Evolutionary conservation across 352 stramenopile species (phyloP), one percentile per base, ranked within the genome.

Genomic region (Peronosclerospora sorghi): DNA sequence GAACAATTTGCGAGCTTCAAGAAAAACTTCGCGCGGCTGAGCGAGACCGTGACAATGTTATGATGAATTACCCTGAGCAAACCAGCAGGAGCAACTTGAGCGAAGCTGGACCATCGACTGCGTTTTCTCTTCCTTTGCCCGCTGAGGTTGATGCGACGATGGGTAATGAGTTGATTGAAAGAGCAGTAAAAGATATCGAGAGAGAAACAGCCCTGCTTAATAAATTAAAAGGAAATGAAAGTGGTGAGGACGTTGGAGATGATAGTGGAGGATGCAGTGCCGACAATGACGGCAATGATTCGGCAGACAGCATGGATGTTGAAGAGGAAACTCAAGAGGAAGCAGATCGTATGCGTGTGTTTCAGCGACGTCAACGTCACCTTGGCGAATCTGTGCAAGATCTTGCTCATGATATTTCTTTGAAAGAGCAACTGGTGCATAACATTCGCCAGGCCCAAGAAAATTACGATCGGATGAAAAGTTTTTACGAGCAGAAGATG

Each of bases 401-500:
- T 35, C 48, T 93, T 15, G 65, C 73, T 20, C 73, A 86, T 24
- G 73, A 91, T 24, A 93, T 93, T 51, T 87, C 81, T 6, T 45
- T 91, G 14, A 93, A 93, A 38, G 78, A 93, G 50, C 73, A 91
- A 15, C 67, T 93, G 12, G 64, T 91, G 7, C 68, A 86, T 21
- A 86, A 83, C 32, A 76, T 93, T 41, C 71, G 73, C 1, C 65
- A 83, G 26, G 64, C 72, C 8, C 73, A 89, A 55, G 76, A 86
- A 53, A 86, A 86, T 34, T 93, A 87, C 43, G 78, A 89, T 26
- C 68, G 73, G 7, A 67, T 93, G 54, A 83, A 82, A 44, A 86
- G 37, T 10, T 84, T 87, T 35, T 91, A 90, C 45, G 81, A 93
- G 39, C 56, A 84, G 20, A 86, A 87, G 47, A 82, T 93, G 69